Conservation (phyloP, 805 yeast species). For the Geotrichum ghanense region DNA sequence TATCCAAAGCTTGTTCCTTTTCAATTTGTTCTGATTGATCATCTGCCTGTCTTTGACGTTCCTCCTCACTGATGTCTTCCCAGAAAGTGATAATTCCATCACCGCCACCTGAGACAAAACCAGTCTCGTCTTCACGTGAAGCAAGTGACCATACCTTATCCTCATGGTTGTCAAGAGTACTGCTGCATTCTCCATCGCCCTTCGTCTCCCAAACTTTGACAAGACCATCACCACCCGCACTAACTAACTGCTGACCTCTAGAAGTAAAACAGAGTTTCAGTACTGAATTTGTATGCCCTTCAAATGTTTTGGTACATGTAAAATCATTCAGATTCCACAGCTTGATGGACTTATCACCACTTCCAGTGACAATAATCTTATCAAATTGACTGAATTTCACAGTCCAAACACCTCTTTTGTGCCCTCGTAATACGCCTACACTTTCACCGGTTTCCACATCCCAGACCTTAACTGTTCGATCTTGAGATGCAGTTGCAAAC, state of each 20-base stretch:
- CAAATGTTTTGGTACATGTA: conserved; percentile 70
- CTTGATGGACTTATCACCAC: conserved; percentile 86
- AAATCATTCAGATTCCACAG: conserved; percentile 80
- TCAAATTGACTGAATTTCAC: conserved; percentile 73
- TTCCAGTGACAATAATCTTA: conserved; percentile 61
- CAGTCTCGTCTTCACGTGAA: conserved; percentile 52
- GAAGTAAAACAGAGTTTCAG: conserved; percentile 68
- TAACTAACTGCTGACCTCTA: conserved; percentile 48
- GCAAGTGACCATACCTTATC: conserved; percentile 92
- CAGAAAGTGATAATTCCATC: conserved; percentile 87
- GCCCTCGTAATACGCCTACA: conserved; percentile 76
- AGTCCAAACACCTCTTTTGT: conserved; percentile 92
- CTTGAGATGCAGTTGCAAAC: conserved; percentile 91
- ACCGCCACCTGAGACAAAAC: conserved; percentile 81
- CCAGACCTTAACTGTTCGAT: conserved; percentile 87
- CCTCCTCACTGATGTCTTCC: conserved; percentile 78
- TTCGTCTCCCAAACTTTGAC: conserved; percentile 80
- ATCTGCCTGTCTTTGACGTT: conserved; percentile 36
- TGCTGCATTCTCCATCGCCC: conserved; percentile 57
- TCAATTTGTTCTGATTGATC: conserved; percentile 57
- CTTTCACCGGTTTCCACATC: conserved; percentile 76
- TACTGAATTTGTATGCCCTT: conserved; percentile 89
- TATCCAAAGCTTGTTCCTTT: conserved; percentile 78
- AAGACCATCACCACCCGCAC: conserved; percentile 91
- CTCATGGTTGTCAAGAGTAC: conserved; percentile 82